phyloP scores from a whole-genome alignment of 2,329 filamentous ascomycete genomes.

The Penicillium olsonii region DNA sequence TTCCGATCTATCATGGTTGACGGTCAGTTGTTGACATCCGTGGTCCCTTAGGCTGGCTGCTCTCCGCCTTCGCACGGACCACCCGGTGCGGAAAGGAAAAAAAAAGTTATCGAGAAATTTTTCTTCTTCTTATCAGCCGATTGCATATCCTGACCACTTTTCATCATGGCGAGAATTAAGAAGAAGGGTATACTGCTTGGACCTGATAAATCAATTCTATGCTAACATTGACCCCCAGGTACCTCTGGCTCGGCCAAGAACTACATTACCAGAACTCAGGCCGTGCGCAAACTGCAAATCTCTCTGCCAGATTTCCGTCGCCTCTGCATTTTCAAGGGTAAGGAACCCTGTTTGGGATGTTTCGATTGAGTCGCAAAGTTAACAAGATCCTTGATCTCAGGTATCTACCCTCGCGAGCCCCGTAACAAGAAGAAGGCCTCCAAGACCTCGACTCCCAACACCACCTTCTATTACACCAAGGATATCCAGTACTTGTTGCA shows the following conservation, averaged over 20 bases:
- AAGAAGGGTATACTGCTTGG: constrained; percentile 70
- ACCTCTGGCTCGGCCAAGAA: constrained; percentile 93
- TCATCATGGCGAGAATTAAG: constrained; percentile 73
- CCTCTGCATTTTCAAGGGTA: constrained; percentile 97
- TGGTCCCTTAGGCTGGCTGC: constrained; percentile 8
- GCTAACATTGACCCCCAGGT: constrained; percentile 50
- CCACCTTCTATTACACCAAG: constrained; percentile 89
- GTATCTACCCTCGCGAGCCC: constrained; percentile 96
- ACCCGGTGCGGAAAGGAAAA: constrained; percentile 29
- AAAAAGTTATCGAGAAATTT: constrained; percentile 43
- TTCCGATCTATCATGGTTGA: constrained; percentile 59
- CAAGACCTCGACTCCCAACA: constrained; percentile 84
- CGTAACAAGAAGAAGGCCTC: constrained; percentile 96
- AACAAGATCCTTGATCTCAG: constrained; percentile 34
- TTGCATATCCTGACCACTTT: constrained; percentile 22
- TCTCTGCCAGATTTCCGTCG: constrained; percentile 96
- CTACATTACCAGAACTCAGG: constrained; percentile 96
- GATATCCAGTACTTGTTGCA: constrained; percentile 98
- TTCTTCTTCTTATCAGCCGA: constrained; percentile 37
- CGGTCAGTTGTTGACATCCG: constrained; percentile 9
- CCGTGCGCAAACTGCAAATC: constrained; percentile 96
- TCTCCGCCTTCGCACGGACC: constrained; percentile 35
- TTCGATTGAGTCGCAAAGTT: constrained; percentile 9
- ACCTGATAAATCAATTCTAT: not conserved
- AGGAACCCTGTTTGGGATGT: not conserved